phyloP scores from a whole-genome alignment of 495 filamentous ascomycete species.

The Lindgomyces ingoldianus region DNA sequence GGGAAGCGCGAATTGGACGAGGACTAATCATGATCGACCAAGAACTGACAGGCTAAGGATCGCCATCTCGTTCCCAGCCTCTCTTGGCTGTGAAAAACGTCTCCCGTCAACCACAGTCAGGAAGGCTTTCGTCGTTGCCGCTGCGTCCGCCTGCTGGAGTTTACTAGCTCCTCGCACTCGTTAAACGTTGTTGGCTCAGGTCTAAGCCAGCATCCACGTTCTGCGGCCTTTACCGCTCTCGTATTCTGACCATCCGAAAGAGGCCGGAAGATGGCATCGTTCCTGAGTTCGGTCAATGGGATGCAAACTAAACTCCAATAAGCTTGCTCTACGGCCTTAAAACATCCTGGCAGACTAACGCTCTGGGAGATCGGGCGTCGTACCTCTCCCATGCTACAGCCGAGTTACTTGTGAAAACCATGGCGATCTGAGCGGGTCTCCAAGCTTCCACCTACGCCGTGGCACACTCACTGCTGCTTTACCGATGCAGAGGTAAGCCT shows the following conservation, averaged over 20 bases:
- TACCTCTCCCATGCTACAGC: constrained; percentile 11
- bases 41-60: constrained; percentile 20
- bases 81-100: constrained; percentile 1
- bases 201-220: no score
- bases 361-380: constrained; percentile 15
- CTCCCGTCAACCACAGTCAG: background rate
- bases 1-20: constrained; percentile 34
- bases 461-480: background rate
- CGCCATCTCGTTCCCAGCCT: constrained; percentile 1
- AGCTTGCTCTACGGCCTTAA: constrained; percentile 12
- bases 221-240: constrained; percentile 11
- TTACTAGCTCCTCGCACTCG: constrained; percentile 8
- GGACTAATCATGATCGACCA: constrained; percentile 29
- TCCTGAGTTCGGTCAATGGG: constrained; percentile 17
- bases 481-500: background rate
- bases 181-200: background rate
- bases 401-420: constrained; percentile 12
- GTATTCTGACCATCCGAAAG: constrained; percentile 13
- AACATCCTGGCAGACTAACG: constrained; percentile 8
- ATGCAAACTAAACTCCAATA: constrained; percentile 18
- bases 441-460: constrained; percentile 16
- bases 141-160: background rate
- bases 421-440: constrained; percentile 24
- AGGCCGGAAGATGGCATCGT: constrained; percentile 14
- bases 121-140: background rate